phyloP scores from a whole-genome alignment of 768 basidiomycete species.

The Kondoa subrosea region DNA sequence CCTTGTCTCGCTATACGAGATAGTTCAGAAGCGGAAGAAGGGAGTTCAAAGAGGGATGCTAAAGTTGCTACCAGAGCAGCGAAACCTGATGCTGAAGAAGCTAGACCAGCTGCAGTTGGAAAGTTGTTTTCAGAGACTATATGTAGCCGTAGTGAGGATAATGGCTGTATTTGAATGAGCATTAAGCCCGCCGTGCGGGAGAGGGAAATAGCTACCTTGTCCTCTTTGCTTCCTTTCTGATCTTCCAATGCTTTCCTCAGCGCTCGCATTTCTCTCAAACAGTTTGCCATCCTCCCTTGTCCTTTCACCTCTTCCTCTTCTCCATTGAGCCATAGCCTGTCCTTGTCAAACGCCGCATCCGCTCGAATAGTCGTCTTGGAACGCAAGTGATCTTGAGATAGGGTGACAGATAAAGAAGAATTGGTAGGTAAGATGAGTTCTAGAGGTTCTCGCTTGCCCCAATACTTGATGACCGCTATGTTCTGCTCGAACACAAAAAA shows the following conservation, averaged over 20 bases:
- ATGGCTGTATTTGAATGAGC: slow-evolving; percentile 36
- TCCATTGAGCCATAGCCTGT: slow-evolving; percentile 88
- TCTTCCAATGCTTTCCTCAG: slow-evolving; percentile 56
- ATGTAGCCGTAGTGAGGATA: slow-evolving; percentile 54
- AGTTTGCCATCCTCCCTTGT: slow-evolving; percentile 60
- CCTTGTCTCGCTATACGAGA: slow-evolving; percentile 92
- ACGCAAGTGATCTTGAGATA: slow-evolving; percentile 85
- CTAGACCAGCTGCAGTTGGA: slow-evolving; percentile 94
- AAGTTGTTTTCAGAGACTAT: slow-evolving; percentile 96
- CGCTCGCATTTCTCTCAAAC: slow-evolving; percentile 69
- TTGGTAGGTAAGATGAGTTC: slow-evolving; percentile 91
- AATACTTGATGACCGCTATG: slow-evolving; percentile 41
- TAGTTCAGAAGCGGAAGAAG: slow-evolving; percentile 58
- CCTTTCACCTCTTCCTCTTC: slow-evolving; percentile 73
- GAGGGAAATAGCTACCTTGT: slow-evolving; percentile 1
- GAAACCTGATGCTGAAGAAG: slow-evolving; percentile 91
- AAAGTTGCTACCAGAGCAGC: slow-evolving; percentile 85
- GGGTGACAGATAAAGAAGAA: slow-evolving; percentile 91
- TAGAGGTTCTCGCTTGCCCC: slow-evolving; percentile 87
- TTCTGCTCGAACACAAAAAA: background rate
- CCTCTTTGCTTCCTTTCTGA: slow-evolving; percentile 15
- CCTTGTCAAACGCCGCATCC: slow-evolving; percentile 52
- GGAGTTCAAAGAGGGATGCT: slow-evolving; percentile 66
- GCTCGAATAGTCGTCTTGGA: slow-evolving; percentile 84
- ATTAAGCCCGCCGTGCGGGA: background rate